Percentiles rank a stretch among this genome's conserved stretches.
phyloP scores from a whole-genome alignment of 2,329 filamentous ascomycete genomes.

The Didymella segeticola region DNA sequence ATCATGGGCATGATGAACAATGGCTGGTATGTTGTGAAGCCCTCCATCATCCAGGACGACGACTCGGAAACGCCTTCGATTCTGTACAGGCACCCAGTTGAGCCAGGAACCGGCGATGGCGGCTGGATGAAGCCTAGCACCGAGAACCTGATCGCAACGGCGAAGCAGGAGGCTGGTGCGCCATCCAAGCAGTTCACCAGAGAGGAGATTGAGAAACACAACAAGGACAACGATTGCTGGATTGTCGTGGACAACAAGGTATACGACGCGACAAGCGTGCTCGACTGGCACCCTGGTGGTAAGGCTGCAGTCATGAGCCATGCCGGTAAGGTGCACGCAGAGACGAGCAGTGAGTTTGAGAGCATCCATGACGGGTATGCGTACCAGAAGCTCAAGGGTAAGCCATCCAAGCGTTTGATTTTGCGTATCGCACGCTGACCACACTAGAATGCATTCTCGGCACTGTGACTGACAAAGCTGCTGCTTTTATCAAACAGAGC shows the following conservation, averaged over 20 bases:
- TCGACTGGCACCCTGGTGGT: conserved; percentile 65
- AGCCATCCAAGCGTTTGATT: conserved; percentile 19
- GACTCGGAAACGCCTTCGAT: conserved; percentile 40
- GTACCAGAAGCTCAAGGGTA: conserved; percentile 55
- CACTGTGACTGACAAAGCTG: conserved; percentile 57
- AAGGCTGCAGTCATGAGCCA: conserved; percentile 57
- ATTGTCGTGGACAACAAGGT: conserved; percentile 70
- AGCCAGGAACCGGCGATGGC: conserved; percentile 54
- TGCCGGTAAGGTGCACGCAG: conserved; percentile 58
- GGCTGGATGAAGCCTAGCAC: conserved; percentile 61
- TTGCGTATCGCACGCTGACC: background rate
- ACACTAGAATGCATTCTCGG: conserved; percentile 58
- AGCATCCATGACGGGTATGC: conserved; percentile 61
- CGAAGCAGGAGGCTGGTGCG: conserved; percentile 53
- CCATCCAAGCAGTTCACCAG: conserved; percentile 61
- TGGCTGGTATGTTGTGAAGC: conserved; percentile 56
- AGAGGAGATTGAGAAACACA: conserved; percentile 58
- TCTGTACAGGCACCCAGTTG: conserved; percentile 37
- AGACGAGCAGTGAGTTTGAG: conserved; percentile 59
- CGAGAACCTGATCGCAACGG: conserved; percentile 54
- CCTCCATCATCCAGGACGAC: conserved; percentile 46
- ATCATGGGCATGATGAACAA: conserved; percentile 65
- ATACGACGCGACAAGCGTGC: conserved; percentile 69
- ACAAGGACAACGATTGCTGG: conserved; percentile 56
- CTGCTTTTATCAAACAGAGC: conserved; percentile 55